These are phyloP conservation scores for Fusarium sp. DNA, from an alignment of 2,329 filamentous ascomycete species.

Conservation along the genomic window DNA sequence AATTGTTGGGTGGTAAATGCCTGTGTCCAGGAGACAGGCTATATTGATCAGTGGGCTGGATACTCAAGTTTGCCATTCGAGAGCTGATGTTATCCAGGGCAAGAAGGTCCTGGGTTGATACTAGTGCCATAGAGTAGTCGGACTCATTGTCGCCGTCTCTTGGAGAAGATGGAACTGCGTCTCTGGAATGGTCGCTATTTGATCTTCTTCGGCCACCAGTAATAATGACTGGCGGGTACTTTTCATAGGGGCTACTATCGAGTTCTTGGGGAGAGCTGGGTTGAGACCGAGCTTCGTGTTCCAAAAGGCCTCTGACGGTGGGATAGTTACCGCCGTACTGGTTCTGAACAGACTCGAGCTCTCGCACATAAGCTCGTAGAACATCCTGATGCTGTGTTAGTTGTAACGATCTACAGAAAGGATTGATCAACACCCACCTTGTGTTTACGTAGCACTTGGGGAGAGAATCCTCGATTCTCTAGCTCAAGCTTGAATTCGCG, in stretches of 20 bases:
- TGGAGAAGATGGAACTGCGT: conserved; percentile 55
- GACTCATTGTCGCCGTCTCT: conserved; percentile 55
- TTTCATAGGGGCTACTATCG: conserved; percentile 57
- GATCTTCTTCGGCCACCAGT: conserved; percentile 54
- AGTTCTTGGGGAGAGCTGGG: conserved; percentile 55
- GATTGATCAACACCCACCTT: conserved; percentile 60
- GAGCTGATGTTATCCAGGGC: conserved; percentile 60
- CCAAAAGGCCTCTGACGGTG: conserved; percentile 67
- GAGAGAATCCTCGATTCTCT: conserved; percentile 69
- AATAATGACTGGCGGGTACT: conserved; percentile 58
- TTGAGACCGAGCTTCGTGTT: conserved; percentile 55
- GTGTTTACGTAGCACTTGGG: conserved; percentile 67
- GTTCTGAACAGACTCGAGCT: conserved; percentile 66
- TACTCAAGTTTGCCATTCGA: conserved; percentile 58
- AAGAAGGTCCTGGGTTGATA: conserved; percentile 68
- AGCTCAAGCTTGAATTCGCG: conserved; percentile 70
- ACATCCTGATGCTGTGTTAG: conserved; percentile 62
- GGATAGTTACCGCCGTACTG: conserved; percentile 60
- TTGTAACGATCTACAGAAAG: conserved; percentile 20
- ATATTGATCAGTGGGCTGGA: conserved; percentile 55
- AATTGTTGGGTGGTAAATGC: conserved; percentile 53
- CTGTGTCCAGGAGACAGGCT: conserved; percentile 54
- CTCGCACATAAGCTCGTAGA: conserved; percentile 71
- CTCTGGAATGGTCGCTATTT: conserved; percentile 48
- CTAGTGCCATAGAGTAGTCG: conserved; percentile 59